Conservation (phyloP, 352 stramenopile species). For the Pythium utonaiense region DNA sequence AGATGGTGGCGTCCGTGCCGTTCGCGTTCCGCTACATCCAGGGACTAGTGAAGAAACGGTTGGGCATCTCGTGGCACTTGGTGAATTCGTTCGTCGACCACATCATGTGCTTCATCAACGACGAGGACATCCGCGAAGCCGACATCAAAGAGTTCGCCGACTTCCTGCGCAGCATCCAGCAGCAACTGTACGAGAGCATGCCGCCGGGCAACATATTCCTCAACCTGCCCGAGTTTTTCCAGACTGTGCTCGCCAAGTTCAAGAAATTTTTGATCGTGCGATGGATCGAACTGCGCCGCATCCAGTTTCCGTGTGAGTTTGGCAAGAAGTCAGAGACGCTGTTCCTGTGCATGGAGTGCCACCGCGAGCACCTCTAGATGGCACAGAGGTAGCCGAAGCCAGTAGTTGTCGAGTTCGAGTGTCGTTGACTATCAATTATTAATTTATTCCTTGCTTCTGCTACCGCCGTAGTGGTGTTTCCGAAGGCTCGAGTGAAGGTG, state of each 20-base stretch:
- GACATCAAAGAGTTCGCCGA: constrained; percentile 52
- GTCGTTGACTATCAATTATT: neutral
- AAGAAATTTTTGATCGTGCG: constrained; percentile 62
- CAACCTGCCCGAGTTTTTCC: constrained; percentile 64
- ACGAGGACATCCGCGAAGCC: constrained; percentile 73
- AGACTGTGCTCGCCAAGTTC: constrained; percentile 51
- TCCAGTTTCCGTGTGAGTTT: constrained; percentile 75
- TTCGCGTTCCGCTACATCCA: constrained; percentile 67
- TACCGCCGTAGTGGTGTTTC: neutral
- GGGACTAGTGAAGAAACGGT: constrained; percentile 43
- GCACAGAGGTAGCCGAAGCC: neutral
- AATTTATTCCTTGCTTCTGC: neutral
- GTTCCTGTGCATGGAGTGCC: constrained; percentile 83
- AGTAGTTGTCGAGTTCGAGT: neutral
- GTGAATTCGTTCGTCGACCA: constrained; percentile 60
- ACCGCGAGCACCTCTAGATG: constrained; percentile 65
- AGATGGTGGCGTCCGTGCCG: constrained; percentile 60
- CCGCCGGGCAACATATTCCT: constrained; percentile 52
- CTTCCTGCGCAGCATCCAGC: constrained; percentile 43
- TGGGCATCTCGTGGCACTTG: constrained; percentile 65
- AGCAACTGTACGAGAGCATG: constrained; percentile 24
- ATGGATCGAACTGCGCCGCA: constrained; percentile 52
- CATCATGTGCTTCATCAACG: constrained; percentile 60
- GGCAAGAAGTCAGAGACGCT: constrained; percentile 72
- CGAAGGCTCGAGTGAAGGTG: too few relatives aligned